A percentile compares a stretch with the other conserved stretches of the same genome.
These are phyloP conservation scores for Coniosporium apollinis DNA, from an alignment of 495 filamentous ascomycete species.

Conservation along the genomic window DNA sequence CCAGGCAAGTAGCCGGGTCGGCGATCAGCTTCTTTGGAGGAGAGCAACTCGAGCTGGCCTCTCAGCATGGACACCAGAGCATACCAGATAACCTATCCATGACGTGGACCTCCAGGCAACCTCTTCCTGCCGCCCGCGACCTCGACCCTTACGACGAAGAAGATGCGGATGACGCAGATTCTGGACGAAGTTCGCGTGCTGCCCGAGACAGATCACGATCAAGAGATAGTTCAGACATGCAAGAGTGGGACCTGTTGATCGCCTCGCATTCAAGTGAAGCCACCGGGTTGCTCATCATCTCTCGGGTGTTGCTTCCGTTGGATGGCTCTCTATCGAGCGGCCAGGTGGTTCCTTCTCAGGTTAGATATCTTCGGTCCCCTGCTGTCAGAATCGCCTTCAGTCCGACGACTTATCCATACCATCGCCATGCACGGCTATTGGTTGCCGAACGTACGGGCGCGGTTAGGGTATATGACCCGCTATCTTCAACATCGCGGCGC, in stretches of 20 bases:
- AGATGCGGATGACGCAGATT: conserved; percentile 12
- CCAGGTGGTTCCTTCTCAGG: conserved; percentile 3
- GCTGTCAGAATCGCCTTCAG: conserved; percentile 59
- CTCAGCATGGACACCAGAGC: conserved; percentile 38
- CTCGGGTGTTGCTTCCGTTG: conserved; percentile 30
- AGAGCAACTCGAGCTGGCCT: no score
- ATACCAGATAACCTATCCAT: conserved; percentile 50
- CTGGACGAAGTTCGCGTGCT: conserved; percentile 1
- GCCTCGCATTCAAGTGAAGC: conserved; percentile 50
- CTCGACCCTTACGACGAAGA: conserved; percentile 16
- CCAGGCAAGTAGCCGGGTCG: conserved; percentile 28
- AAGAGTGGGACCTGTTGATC: conserved; percentile 38
- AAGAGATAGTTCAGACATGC: conserved; percentile 3
- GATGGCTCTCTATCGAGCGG: neutral
- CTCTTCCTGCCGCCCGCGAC: conserved; percentile 12
- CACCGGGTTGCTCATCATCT: conserved; percentile 42
- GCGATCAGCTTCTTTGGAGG: conserved; percentile 36
- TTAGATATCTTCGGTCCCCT: conserved; percentile 37
- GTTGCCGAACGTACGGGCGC: conserved; percentile 49
- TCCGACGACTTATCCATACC: conserved; percentile 40
- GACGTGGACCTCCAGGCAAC: conserved; percentile 38
- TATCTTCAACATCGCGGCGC: conserved; percentile 2
- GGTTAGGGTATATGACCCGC: conserved; percentile 45
- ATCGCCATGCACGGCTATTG: conserved; percentile 43
- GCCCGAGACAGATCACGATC: conserved; percentile 3